Conservation (phyloP, 768 basidiomycete species). For the Hygrophoropsis aurantiaca region DNA sequence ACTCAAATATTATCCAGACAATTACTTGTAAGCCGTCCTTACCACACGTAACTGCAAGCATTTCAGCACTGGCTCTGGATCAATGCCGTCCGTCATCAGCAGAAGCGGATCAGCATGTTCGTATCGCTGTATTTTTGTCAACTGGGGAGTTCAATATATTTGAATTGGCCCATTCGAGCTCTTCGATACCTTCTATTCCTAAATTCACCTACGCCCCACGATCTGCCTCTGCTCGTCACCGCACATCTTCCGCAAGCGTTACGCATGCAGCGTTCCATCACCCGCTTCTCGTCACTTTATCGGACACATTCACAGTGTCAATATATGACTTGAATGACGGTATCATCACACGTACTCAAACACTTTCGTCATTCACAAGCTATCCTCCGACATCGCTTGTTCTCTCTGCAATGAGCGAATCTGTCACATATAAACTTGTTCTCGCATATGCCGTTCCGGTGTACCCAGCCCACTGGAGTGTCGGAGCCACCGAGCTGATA, state of each 20-base stretch:
- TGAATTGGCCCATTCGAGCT: constrained; percentile 46
- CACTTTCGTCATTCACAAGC: constrained; percentile 73
- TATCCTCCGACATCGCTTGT: constrained; percentile 80
- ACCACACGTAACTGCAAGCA: constrained; percentile 31
- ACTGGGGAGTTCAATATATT: constrained; percentile 69
- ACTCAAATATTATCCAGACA: constrained; percentile 34
- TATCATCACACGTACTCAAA: constrained; percentile 56
- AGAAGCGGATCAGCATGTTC: constrained; percentile 30
- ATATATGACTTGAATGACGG: constrained; percentile 68
- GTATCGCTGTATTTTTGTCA: constrained; percentile 61
- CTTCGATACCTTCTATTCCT: constrained; percentile 38
- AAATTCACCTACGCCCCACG: constrained; percentile 50
- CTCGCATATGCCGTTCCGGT: constrained; percentile 76
- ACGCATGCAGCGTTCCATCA: constrained; percentile 75
- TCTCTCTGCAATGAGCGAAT: constrained; percentile 57
- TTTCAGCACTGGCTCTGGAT: constrained; percentile 72
- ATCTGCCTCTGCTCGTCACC: constrained; percentile 24
- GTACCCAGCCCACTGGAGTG: constrained; percentile 79
- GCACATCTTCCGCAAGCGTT: constrained; percentile 48
- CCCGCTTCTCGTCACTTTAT: constrained; percentile 72
- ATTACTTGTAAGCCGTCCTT: constrained; percentile 44
- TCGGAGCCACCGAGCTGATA: constrained; percentile 74
- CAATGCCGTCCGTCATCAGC: constrained; percentile 59
- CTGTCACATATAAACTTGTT: constrained; percentile 66
- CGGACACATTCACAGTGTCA: constrained; percentile 63